Evolutionary conservation across 129 eudicot species (phyloP).

Genomic region (Apium graveolens): DNA sequence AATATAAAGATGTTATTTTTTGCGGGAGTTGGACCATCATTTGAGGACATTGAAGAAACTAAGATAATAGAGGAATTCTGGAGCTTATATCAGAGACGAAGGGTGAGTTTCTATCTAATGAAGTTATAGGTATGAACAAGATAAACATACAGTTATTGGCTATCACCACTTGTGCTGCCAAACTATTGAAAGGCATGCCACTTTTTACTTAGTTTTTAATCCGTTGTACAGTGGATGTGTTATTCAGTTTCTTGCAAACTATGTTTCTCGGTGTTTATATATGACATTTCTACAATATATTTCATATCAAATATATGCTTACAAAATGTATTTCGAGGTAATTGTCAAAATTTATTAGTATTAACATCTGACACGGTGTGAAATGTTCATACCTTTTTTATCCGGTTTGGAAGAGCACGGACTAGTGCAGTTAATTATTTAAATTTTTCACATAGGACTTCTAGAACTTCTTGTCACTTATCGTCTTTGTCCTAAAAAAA

Average conservation of each 20-base stretch:
- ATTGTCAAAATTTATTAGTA: neutral
- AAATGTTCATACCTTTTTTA: neutral
- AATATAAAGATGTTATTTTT: slow-evolving; percentile 69
- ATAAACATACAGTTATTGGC: neutral
- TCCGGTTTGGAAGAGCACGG: neutral
- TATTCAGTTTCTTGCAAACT: neutral
- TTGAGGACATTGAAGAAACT: slow-evolving; percentile 52
- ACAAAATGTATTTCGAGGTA: neutral
- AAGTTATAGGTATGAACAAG: neutral
- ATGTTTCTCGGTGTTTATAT: neutral
- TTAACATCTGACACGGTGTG: neutral
- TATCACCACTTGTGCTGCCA: neutral
- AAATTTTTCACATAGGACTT: neutral
- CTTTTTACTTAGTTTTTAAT: neutral
- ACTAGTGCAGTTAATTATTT: neutral
- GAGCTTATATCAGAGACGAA: slow-evolving; percentile 41
- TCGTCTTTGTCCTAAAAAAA: neutral
- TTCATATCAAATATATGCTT: neutral
- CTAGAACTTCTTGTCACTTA: neutral
- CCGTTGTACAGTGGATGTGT: neutral
- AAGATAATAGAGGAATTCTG: slow-evolving; percentile 49
- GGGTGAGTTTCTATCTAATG: slow-evolving; percentile 31
- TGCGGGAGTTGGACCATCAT: slow-evolving; percentile 50
- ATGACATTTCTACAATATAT: neutral
- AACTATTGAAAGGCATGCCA: neutral